Evolutionary conservation across 331 rosid genomes (phyloP).

Genomic region (Prunus yedoensis): DNA sequence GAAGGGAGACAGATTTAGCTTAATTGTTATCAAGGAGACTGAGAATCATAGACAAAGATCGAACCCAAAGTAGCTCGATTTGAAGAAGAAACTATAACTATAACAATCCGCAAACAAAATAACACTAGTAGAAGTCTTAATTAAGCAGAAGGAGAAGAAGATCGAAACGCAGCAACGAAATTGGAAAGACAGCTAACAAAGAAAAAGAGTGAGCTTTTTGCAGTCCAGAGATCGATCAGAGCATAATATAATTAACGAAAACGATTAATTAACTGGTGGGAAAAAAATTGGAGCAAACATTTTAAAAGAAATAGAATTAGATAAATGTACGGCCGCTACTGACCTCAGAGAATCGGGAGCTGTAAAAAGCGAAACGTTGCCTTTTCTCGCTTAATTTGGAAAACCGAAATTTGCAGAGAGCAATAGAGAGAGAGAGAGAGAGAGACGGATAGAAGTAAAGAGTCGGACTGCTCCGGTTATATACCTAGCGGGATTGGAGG

Average conservation of each 20-base stretch:
- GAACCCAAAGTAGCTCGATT: slow-evolving; percentile 21
- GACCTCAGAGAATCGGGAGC: slow-evolving; percentile 55
- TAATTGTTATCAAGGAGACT: slow-evolving; percentile 3
- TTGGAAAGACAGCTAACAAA: not conserved
- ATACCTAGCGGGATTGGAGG: slow-evolving; percentile 44
- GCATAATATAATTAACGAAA: slow-evolving; percentile 1
- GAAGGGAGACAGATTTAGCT: not conserved
- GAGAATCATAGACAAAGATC: slow-evolving; percentile 8
- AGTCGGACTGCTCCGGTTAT: slow-evolving; percentile 6
- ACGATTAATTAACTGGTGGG: not conserved
- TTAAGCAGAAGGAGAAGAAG: slow-evolving; percentile 23
- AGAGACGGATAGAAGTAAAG: not conserved
- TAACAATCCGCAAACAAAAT: slow-evolving; percentile 6
- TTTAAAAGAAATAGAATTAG: not conserved
- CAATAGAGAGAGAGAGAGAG: not conserved
- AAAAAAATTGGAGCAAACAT: not conserved
- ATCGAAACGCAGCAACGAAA: slow-evolving; percentile 29
- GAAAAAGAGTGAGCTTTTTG: slow-evolving; percentile 12
- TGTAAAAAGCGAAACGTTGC: slow-evolving; percentile 40
- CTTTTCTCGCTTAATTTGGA: slow-evolving; percentile 23
- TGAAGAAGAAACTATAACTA: not conserved
- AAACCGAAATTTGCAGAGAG: slow-evolving; percentile 31
- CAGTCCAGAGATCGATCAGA: slow-evolving; percentile 42
- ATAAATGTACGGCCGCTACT: slow-evolving; percentile 35
- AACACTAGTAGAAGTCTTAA: slow-evolving; percentile 18